Conservation (phyloP, 2,329 filamentous ascomycete genomes). For the Fusarium sp. region DNA sequence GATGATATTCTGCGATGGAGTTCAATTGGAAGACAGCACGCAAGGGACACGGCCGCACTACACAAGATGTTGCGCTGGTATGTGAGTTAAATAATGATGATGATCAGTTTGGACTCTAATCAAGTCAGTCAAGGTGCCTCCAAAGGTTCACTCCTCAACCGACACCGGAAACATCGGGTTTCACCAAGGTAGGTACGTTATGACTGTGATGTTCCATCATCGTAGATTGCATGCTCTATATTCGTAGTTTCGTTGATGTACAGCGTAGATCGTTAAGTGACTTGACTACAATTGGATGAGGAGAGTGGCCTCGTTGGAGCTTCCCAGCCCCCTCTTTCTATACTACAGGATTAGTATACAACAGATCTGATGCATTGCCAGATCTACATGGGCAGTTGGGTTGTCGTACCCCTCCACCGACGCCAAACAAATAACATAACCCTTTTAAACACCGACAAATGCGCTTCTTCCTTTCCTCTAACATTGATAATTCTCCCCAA, state of each 20-base stretch:
- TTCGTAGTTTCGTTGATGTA: conserved; percentile 23
- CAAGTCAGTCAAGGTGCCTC: conserved; percentile 45
- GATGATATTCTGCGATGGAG: conserved; percentile 17
- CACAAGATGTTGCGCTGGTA: conserved; percentile 40
- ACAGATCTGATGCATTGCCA: conserved; percentile 45
- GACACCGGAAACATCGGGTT: conserved; percentile 21
- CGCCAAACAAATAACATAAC: conserved; percentile 52
- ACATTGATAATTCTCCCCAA: conserved; percentile 40
- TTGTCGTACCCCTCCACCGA: conserved; percentile 46
- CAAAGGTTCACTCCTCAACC: conserved; percentile 19
- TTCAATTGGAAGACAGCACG: conserved; percentile 26
- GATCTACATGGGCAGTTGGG: conserved; percentile 48
- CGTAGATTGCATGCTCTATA: conserved; percentile 20
- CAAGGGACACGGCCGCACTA: conserved; percentile 30
- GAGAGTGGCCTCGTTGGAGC: conserved; percentile 54
- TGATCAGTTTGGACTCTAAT: conserved; percentile 52
- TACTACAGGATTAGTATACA: conserved; percentile 53
- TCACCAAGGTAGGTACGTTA: conserved; percentile 38
- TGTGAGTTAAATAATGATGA: conserved; percentile 53
- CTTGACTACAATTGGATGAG: conserved; percentile 48
- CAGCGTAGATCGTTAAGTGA: conserved; percentile 13
- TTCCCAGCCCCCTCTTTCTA: conserved; percentile 49
- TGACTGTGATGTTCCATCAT: conserved; percentile 14
- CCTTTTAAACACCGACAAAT: conserved; percentile 57
- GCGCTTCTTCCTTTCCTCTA: conserved; percentile 49